Percentiles rank a stretch among this genome's conserved stretches.
Conservation (phyloP, 2,329 filamentous ascomycete genomes). For the Capronia epimyces region DNA sequence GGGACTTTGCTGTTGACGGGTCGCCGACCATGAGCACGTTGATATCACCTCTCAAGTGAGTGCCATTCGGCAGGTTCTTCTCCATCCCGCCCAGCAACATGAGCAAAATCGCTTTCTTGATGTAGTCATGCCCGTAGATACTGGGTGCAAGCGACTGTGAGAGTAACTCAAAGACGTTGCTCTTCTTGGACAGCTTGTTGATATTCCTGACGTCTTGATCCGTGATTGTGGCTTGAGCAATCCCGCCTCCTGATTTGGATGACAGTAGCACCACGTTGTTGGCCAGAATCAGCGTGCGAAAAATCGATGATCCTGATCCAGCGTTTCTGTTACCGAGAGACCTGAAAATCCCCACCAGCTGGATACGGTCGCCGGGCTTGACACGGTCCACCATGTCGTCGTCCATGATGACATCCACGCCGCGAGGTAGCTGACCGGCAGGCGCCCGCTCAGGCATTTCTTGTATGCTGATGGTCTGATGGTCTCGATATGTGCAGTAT, state of each 20-base stretch:
- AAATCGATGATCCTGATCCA: slow-evolving; percentile 81
- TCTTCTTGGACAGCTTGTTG: slow-evolving; percentile 94
- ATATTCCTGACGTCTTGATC: slow-evolving; percentile 98
- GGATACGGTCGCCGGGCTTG: slow-evolving; percentile 92
- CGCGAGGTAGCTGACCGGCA: slow-evolving; percentile 87
- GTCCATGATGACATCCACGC: slow-evolving; percentile 93
- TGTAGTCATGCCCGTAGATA: slow-evolving; percentile 94
- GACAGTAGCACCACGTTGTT: slow-evolving; percentile 94
- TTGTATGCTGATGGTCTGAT: slow-evolving; percentile 96
- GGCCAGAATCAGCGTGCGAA: slow-evolving; percentile 87
- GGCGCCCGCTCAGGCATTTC: slow-evolving; percentile 98
- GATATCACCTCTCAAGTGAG: slow-evolving; percentile 95
- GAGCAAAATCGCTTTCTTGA: slow-evolving; percentile 94
- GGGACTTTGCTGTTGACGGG: slow-evolving; percentile 97
- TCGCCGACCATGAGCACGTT: slow-evolving; percentile 99
- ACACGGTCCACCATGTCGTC: slow-evolving; percentile 92
- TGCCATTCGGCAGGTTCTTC: slow-evolving; percentile 97
- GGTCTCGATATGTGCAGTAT: slow-evolving; percentile 89
- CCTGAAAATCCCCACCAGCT: slow-evolving; percentile 92
- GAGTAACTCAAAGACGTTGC: slow-evolving; percentile 83
- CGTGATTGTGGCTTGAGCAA: slow-evolving; percentile 86
- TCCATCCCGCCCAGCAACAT: slow-evolving; percentile 95
- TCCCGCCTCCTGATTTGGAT: slow-evolving; percentile 90
- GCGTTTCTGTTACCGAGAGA: slow-evolving; percentile 93
- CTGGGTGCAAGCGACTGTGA: slow-evolving; percentile 92